Conservation (phyloP, 1,139 yeast genomes). For the Spathaspora sp. region DNA sequence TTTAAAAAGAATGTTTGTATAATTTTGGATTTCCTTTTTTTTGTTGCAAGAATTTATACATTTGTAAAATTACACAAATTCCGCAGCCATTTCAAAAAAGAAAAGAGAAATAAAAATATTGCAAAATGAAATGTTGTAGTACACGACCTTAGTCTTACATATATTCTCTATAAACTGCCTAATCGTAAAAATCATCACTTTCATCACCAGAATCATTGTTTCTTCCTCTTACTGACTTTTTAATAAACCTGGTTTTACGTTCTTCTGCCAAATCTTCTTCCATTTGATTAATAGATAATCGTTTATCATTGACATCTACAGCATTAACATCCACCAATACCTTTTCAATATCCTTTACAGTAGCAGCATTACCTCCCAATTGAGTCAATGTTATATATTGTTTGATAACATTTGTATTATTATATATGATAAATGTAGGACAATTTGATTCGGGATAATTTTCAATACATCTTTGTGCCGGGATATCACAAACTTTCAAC, state of each 20-base stretch:
- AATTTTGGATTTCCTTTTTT: not conserved
- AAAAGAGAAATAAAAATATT: not conserved
- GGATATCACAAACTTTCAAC: slow-evolving; percentile 86
- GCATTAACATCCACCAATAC: slow-evolving; percentile 67
- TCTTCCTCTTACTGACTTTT: slow-evolving; percentile 49
- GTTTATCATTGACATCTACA: slow-evolving; percentile 60
- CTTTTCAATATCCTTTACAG: slow-evolving; percentile 64
- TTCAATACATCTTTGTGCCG: slow-evolving; percentile 86
- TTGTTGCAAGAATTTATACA: not conserved
- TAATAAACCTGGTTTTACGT: slow-evolving; percentile 52
- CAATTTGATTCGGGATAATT: slow-evolving; percentile 86
- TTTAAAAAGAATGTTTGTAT: not conserved
- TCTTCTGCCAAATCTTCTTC: slow-evolving; percentile 53
- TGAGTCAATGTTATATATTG: slow-evolving; percentile 78
- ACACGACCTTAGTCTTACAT: not conserved
- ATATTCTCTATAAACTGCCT: slow-evolving; percentile 6
- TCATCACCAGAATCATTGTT: slow-evolving; percentile 25
- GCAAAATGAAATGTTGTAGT: not conserved
- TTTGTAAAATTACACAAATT: not conserved
- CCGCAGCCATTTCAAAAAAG: slow-evolving; percentile 3
- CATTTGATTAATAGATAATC: slow-evolving; percentile 65
- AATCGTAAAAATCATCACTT: slow-evolving; percentile 49
- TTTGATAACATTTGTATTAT: slow-evolving; percentile 69
- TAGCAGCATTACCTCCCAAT: slow-evolving; percentile 82
- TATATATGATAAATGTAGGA: slow-evolving; percentile 85